phyloP scores from a whole-genome alignment of 345 rosid species.

The Pistacia integerrima region DNA sequence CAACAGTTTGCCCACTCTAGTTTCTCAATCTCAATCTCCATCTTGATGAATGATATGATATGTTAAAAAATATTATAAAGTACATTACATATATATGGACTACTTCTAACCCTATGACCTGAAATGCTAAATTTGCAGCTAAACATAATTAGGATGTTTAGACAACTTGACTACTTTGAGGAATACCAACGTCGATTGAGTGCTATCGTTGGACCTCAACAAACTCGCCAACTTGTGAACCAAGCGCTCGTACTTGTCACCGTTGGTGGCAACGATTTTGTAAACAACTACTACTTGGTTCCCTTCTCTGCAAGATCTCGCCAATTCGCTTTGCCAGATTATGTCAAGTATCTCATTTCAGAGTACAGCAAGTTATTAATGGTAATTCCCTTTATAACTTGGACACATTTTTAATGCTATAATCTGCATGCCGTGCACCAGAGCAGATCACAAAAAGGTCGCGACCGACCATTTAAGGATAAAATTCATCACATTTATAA shows the following conservation, averaged over 20 bases:
- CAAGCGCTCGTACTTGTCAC: constrained; percentile 62
- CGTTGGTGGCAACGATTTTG: constrained; percentile 81
- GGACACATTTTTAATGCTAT: no score
- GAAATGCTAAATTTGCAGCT: constrained; percentile 35
- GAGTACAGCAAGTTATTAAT: constrained; percentile 57
- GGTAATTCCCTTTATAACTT: constrained; percentile 29
- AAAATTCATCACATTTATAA: no score
- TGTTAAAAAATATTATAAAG: no score
- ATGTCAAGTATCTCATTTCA: constrained; percentile 55
- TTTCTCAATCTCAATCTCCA: no score
- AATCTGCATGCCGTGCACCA: no score
- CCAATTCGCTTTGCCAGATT: constrained; percentile 60
- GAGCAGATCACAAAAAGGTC: no score
- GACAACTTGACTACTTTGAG: constrained; percentile 56
- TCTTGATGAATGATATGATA: no score
- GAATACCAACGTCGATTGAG: constrained; percentile 65
- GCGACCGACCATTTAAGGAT: no score
- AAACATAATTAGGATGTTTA: constrained; percentile 61
- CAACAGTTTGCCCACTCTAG: not conserved
- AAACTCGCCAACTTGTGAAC: constrained; percentile 47
- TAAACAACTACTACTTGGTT: constrained; percentile 78
- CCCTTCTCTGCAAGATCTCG: constrained; percentile 83
- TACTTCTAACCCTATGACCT: no score
- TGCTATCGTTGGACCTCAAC: constrained; percentile 45
- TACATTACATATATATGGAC: no score